Conservation (phyloP, 768 basidiomycete species). For the Mycena sanguinolenta region DNA sequence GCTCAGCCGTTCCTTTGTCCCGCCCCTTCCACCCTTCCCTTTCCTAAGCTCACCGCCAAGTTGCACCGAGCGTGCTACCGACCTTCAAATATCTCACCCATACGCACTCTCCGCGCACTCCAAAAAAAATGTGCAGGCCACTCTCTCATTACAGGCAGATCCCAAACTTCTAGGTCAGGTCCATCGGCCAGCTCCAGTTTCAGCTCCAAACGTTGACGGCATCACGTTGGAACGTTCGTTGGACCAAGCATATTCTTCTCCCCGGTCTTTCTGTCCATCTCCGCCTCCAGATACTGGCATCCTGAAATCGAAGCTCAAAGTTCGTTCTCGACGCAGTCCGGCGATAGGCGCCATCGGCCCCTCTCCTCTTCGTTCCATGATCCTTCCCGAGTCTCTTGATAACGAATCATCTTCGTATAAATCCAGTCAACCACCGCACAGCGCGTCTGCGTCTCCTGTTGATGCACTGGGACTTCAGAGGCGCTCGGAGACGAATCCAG, state of each 20-base stretch:
- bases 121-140: conserved; percentile 23
- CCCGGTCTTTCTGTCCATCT: conserved; percentile 25
- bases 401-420: conserved; percentile 29
- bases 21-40: conserved; percentile 29
- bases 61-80: conserved; percentile 25
- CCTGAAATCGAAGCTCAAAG: conserved; percentile 34
- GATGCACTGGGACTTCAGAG: not conserved
- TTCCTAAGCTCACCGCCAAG: conserved; percentile 22
- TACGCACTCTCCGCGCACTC: conserved; percentile 41
- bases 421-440: conserved; percentile 2
- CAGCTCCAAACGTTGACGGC: not conserved
- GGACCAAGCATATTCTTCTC: conserved; percentile 22
- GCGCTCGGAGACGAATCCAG: conserved; percentile 11
- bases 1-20: conserved; percentile 34
- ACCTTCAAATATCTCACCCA: conserved; percentile 46
- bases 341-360: conserved; percentile 49
- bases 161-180: conserved; percentile 11
- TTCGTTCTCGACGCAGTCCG: conserved; percentile 52
- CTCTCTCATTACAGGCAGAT: not conserved
- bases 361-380: conserved; percentile 62
- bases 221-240: conserved; percentile 17
- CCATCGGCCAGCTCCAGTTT: not conserved
- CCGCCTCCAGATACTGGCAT: conserved; percentile 22
- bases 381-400: conserved; percentile 50
- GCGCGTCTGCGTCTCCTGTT: conserved; percentile 7